These are phyloP conservation scores for Emergomyces orientalis DNA, from an alignment of 2,329 filamentous ascomycete genomes.

Conservation along the genomic window DNA sequence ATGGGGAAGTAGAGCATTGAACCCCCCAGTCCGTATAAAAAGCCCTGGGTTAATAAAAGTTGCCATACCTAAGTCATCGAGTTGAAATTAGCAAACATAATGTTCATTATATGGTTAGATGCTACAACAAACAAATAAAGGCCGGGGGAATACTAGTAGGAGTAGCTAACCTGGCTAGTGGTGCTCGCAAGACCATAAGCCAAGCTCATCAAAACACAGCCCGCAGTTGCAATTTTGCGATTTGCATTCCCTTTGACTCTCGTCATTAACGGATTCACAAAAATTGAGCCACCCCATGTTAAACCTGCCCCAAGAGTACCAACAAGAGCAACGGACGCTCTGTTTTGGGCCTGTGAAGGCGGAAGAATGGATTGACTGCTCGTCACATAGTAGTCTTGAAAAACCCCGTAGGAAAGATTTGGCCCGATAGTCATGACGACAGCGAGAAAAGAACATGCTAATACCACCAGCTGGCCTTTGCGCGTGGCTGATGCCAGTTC, in stretches of 20 bases:
- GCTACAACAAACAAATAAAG: background rate
- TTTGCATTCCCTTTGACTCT: conserved; percentile 31
- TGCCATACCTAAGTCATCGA: conserved; percentile 24
- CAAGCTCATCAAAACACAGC: conserved; percentile 37
- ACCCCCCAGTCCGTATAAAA: conserved; percentile 32
- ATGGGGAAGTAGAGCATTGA: conserved; percentile 34
- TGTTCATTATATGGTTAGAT: background rate
- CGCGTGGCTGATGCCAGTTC: conserved; percentile 30
- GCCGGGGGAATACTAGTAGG: background rate
- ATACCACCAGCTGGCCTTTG: conserved; percentile 36
- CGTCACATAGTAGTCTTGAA: conserved; percentile 41
- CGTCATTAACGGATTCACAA: conserved; percentile 42
- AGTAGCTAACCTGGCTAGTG: conserved; percentile 6
- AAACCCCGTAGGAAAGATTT: conserved; percentile 44
- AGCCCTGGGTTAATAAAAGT: conserved; percentile 29
- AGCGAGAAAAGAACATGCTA: conserved; percentile 38
- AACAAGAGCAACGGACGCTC: conserved; percentile 41
- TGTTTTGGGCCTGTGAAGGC: conserved; percentile 26
- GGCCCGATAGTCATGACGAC: conserved; percentile 43
- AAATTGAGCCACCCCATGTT: conserved; percentile 43
- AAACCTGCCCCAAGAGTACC: conserved; percentile 42
- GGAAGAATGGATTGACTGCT: conserved; percentile 33
- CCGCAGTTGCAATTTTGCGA: conserved; percentile 33
- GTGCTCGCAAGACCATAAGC: conserved; percentile 13
- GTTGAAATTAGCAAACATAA: background rate